phyloP scores from a whole-genome alignment of 2,329 filamentous ascomycete genomes.

The Ophiostoma sp. region DNA sequence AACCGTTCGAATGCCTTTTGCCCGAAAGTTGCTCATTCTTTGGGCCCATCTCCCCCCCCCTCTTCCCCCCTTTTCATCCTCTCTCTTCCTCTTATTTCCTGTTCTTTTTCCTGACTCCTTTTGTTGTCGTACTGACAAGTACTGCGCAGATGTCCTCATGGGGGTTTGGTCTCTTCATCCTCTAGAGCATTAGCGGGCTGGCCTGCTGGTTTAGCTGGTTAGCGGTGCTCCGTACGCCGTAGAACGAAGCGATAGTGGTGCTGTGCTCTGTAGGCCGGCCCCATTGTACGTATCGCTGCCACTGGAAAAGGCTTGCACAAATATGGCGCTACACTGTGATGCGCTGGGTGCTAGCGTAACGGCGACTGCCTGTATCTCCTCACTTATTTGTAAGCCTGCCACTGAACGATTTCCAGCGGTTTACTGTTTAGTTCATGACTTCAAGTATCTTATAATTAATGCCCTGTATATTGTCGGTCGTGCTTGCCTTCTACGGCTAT shows the following conservation, averaged over 20 bases:
- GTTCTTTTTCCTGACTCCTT: constrained; percentile 14
- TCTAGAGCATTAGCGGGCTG: background rate
- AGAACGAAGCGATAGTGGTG: background rate
- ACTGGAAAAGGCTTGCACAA: background rate
- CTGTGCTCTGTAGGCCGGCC: background rate
- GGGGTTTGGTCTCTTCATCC: background rate
- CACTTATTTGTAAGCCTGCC: background rate
- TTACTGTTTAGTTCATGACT: background rate
- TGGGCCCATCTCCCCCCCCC: constrained; percentile 9
- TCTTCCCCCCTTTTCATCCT: background rate
- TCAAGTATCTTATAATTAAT: too few relatives aligned
- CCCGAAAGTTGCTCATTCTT: constrained; percentile 14
- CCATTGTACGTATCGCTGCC: background rate
- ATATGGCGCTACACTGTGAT: background rate
- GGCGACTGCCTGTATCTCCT: background rate
- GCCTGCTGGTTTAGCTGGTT: background rate
- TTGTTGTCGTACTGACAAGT: constrained; percentile 28
- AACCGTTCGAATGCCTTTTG: background rate
- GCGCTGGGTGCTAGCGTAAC: background rate
- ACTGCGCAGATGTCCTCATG: constrained; percentile 30
- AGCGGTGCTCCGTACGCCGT: background rate
- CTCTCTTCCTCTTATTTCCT: constrained; percentile 11
- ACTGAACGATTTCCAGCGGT: background rate
- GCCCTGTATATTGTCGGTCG: background rate
- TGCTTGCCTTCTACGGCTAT: background rate